Evolutionary conservation across 129 eudicot species (phyloP), one percentile per base, ranked within the genome.

Genomic region (Glebionis coronaria): DNA sequence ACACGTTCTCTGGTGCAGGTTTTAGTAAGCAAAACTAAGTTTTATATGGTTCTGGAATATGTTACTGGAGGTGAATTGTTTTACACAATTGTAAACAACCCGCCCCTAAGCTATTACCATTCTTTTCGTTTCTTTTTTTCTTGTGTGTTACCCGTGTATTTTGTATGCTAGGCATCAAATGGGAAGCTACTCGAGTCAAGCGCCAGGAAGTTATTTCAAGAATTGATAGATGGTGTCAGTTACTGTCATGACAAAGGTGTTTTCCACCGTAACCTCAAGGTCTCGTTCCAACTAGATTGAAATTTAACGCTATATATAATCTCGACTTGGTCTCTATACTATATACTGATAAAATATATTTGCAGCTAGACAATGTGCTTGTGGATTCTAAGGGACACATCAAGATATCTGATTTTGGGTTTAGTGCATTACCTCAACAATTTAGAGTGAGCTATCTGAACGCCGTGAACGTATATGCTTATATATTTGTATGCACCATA

Each of bases 1-100:
- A 2, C 9, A 44, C 10, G 7, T 44, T 44, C 50, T 23, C 3
- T 35, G 12, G 25, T 53, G 66, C 78, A 90, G 97, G 95, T 91
- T 19, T 68, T 90, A 59, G 92, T 90, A 13, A 87, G 97, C 85
- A 90, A 90, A 81, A 80, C 95, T 53, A 90, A 90, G 82, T 84
- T 87, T 18, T 87, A 87, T 47, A 90, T 90, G 91, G 90, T 90
- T 67, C 82, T 90, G 55, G 92, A 90, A 62, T 90, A 78, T 18
- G 95, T 87, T 31, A 82, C 83, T 13, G 95, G 95, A 69, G 97
- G 97, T 23, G 91, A 90, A 72, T 76, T 87, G 68, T 87, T 82
- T 68, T 85, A 87, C 63, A 87, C 72, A 76, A 84, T 87, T 73
- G 95, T 87, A 84, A 23, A 23, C 25, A 1, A 23, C 25, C 25